These are phyloP conservation scores for Hyaloperonospora brassicae DNA, from an alignment of 352 stramenopile genomes.

Conservation along the genomic window DNA sequence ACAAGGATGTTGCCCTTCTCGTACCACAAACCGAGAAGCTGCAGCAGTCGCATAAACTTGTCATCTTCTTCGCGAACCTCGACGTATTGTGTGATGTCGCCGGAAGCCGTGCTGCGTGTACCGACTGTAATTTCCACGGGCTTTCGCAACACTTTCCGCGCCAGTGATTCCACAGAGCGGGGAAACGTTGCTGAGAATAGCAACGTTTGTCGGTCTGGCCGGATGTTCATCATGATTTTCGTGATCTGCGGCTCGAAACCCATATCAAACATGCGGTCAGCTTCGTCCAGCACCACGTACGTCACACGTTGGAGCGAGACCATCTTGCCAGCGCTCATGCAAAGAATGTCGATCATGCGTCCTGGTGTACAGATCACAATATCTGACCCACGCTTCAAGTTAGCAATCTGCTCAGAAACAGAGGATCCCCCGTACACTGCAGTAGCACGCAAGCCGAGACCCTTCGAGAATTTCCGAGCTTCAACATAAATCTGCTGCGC, in stretches of 20 bases:
- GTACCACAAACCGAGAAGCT: constrained; percentile 93
- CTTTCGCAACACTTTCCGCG: constrained; percentile 86
- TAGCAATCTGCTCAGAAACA: constrained; percentile 97
- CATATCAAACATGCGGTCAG: constrained; percentile 99
- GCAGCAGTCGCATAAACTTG: constrained; percentile 97
- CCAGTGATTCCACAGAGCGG: constrained; percentile 86
- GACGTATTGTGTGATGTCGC: constrained; percentile 96
- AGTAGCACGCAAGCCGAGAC: constrained; percentile 86
- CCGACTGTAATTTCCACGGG: constrained; percentile 97
- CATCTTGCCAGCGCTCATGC: constrained; percentile 95
- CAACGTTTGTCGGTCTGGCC: constrained; percentile 87
- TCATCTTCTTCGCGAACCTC: constrained; percentile 98
- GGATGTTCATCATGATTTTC: constrained; percentile 92
- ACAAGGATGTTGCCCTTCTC: constrained; percentile 97
- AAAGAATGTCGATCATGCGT: constrained; percentile 99
- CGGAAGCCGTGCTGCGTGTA: constrained; percentile 91
- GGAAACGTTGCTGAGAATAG: constrained; percentile 99
- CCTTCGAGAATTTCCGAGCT: constrained; percentile 90
- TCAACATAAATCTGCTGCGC: constrained; percentile 98
- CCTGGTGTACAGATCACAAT: constrained; percentile 98
- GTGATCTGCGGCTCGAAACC: constrained; percentile 99
- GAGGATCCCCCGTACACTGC: constrained; percentile 92
- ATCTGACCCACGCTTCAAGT: constrained; percentile 96
- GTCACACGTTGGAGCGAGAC: constrained; percentile 94
- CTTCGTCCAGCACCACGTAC: constrained; percentile 98